Conservation (phyloP, 2,329 filamentous ascomycete genomes). For the Elsinoe australis region DNA sequence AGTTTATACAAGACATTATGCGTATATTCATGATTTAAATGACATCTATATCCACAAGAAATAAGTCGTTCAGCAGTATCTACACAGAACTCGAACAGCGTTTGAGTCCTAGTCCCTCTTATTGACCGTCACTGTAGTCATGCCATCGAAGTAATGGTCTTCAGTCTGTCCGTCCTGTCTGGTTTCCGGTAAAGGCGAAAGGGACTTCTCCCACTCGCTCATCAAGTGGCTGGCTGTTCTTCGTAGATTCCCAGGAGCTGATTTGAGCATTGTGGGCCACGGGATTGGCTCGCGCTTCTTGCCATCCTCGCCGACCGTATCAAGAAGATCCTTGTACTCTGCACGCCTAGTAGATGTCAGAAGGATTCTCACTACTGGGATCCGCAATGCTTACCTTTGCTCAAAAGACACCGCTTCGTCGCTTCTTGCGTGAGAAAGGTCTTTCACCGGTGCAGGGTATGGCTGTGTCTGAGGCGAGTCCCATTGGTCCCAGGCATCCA, state of each 20-base stretch:
- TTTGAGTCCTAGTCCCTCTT: constrained; percentile 8
- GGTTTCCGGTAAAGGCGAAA: constrained; percentile 34
- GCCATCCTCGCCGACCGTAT: constrained; percentile 19
- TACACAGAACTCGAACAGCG: background rate
- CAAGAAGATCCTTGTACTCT: constrained; percentile 28
- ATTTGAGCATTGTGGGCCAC: constrained; percentile 63
- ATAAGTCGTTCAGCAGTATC: no score
- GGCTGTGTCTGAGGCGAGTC: constrained; percentile 37
- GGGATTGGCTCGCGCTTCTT: constrained; percentile 42
- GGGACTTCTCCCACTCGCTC: constrained; percentile 81
- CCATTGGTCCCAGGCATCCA: constrained; percentile 45
- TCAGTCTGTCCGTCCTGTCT: background rate
- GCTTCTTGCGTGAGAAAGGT: constrained; percentile 37
- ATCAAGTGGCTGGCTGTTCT: constrained; percentile 77
- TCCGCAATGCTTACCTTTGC: no score
- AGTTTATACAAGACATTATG: constrained; percentile 7
- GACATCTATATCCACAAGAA: constrained; percentile 5
- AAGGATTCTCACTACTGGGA: no score
- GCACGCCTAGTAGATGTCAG: constrained; percentile 8
- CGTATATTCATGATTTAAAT: constrained; percentile 8
- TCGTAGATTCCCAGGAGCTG: constrained; percentile 69
- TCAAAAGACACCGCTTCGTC: constrained; percentile 45
- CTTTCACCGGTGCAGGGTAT: constrained; percentile 22
- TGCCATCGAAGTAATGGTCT: constrained; percentile 14
- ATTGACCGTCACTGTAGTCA: constrained; percentile 7